Evolutionary conservation across 495 filamentous ascomycete species (phyloP).

Genomic region (Mytilinidion resinicola): DNA sequence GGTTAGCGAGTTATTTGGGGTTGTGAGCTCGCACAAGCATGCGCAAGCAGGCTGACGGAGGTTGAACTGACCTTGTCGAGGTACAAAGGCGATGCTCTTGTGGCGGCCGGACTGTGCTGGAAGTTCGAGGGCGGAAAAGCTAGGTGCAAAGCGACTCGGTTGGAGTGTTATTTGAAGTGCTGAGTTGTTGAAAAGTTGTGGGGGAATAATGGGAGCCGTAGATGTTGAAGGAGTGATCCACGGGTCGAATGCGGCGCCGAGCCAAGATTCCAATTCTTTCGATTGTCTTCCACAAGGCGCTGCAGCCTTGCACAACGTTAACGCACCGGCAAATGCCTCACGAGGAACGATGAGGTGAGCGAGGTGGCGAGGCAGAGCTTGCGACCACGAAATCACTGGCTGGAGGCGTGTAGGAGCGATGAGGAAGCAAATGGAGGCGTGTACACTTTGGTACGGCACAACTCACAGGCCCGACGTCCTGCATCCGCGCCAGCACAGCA

Average conservation of each 20-base stretch:
- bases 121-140: neutral
- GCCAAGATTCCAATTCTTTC: slow-evolving; percentile 22
- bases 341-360: neutral
- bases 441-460: neutral
- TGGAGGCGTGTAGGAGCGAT: neutral
- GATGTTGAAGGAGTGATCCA: too few relatives aligned
- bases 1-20: neutral
- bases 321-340: neutral
- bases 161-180: too few relatives aligned
- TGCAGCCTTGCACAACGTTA: slow-evolving; percentile 15
- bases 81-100: neutral
- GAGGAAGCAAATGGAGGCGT: neutral
- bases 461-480: slow-evolving; percentile 1
- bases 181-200: slow-evolving; percentile 3
- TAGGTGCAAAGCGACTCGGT: too few relatives aligned
- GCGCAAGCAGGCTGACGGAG: slow-evolving; percentile 1
- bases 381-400: too few relatives aligned
- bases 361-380: neutral
- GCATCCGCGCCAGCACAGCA: slow-evolving; percentile 6
- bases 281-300: slow-evolving; percentile 19
- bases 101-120: too few relatives aligned
- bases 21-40: neutral
- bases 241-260: slow-evolving; percentile 3
- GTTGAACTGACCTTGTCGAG: neutral
- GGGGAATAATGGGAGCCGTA: neutral